Base-by-base conservation (phyloP, 192 early-diverging fungal genomes). In the Mortierella alpina region DNA sequence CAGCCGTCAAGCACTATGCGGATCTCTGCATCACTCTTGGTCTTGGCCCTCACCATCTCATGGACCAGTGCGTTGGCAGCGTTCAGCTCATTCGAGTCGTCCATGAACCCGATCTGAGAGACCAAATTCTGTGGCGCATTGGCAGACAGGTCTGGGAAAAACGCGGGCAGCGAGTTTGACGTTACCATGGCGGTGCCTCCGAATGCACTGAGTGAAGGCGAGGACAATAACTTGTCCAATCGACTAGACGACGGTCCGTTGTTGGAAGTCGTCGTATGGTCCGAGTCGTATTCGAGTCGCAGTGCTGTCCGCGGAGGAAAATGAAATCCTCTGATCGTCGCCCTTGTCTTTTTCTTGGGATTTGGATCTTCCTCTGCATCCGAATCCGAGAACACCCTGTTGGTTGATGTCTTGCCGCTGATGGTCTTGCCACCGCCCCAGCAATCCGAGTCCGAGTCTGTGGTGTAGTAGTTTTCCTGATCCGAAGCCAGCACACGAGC, bases 61-160 rank as follows among this genome's bases (percentile, higher is more conserved):
- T 80, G 70, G 39, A 72, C 61, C 53, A 80, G 59, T 3, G 77
- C 77, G 23, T 42, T 72, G 7, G 69, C 61, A 22, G 77, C 70
- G 54, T 80, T 80, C 50, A 80, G 48, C 63, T 80, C 77, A 41
- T 80, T 80, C 0, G 77, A 68, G 56, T 80, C 77, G 45, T 80
- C 77, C 77, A 80, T 80, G 42, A 72, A 72, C 48, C 77, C 77
- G 44, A 80, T 80, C 54, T 80, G 77, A n/a, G 77, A 80, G 22
- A 80, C 77, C 12, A 80, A 18, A 55, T 80, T 80, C 31, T 80
- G 77, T 7, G 77, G 77, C 0, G 77, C 77, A 47, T 72, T 80
- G 14, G 70, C 77, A 8, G 77, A 80, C 13, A 80, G 47, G 49
- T 80, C 77, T 4, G 77, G 77, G 41, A 80, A 80, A 18, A 80